These are phyloP conservation scores for Smallanthus sonchifolius DNA, from an alignment of 129 eudicot genomes.

Conservation along the genomic window DNA sequence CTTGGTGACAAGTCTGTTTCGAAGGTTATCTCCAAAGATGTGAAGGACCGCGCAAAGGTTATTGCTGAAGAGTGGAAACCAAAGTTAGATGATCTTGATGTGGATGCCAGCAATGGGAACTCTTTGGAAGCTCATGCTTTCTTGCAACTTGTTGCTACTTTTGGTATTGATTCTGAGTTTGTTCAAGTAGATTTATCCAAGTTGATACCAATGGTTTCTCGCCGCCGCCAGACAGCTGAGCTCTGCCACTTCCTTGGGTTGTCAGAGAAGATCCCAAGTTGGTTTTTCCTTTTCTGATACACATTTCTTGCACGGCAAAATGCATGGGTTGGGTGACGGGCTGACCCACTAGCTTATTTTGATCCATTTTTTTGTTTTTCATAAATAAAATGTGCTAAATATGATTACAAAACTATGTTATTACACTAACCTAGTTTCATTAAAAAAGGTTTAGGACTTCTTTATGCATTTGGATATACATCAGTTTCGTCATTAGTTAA, in stretches of 20 bases:
- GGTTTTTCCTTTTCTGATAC: neutral
- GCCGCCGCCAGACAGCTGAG: constrained; percentile 95
- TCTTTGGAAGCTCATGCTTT: constrained; percentile 98
- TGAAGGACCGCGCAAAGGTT: constrained; percentile 73
- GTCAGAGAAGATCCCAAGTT: constrained; percentile 94
- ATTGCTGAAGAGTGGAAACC: constrained; percentile 97
- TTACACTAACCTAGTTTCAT: too few species aligned
- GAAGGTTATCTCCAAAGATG: constrained; percentile 47
- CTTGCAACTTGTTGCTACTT: constrained; percentile 85
- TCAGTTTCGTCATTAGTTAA: too few species aligned
- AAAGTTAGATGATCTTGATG: constrained; percentile 79
- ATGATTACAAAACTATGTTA: too few species aligned
- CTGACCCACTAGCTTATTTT: too few species aligned
- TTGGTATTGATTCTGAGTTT: constrained; percentile 72
- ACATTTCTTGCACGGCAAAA: too few species aligned
- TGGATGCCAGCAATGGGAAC: constrained; percentile 91
- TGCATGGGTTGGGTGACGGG: too few species aligned
- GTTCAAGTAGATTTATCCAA: constrained; percentile 65
- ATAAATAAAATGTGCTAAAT: too few species aligned
- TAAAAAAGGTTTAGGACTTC: too few species aligned
- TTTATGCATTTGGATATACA: too few species aligned
- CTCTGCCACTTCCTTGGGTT: constrained; percentile 94
- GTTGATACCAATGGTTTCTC: constrained; percentile 92
- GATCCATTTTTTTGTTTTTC: too few species aligned
- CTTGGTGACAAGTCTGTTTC: constrained; percentile 43